Base-by-base conservation (phyloP, 2,329 filamentous ascomycete species). In the Claviceps arundinis region DNA sequence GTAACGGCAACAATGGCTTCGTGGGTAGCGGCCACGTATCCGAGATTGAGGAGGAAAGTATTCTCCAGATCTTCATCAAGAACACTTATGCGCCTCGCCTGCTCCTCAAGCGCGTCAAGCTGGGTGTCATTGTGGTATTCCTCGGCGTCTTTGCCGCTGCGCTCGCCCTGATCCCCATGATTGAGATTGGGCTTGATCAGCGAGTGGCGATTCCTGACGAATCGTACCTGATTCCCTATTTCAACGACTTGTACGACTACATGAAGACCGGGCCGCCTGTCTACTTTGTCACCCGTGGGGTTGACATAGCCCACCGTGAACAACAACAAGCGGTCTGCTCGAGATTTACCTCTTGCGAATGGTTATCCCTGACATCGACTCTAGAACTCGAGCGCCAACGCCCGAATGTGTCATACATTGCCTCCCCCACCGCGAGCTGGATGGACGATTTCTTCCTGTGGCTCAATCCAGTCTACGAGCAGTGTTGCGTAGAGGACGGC, bases 361-460 rank as follows among this genome's bases (percentile, higher is more conserved):
- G 83, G 40, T 79, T 85, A 54, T 96, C 90, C 0, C 73, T 98
- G 4, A 82, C 89, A 41, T 96, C 95, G 62, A 83, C 95, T 1
- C 75, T 98, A 4, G 94, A 98, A 65, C 87, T 93, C 59, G 94
- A 98, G 70, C 82, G 93, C 11, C 97, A 96, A 70, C 81, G 93
- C 40, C 78, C 89, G 0, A 80, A 94, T 6, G 75, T 91, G 1
- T 96, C 89, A 1, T 97, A 89, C 66, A 88, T 98, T 58, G 79
- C 89, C 6, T 84, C 90, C 9, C 86, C 89, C 0, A 84, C 91
- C 0, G 93, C 94, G 3, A 96, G 87, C 66, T 98, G 93, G 93
- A 79, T 98, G 17, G 93, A 98, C 58, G 93, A 98, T 64, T 97
- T 89, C 70, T 89, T 97, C 69, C 78, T 88, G 54, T 98, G 93